Evolutionary conservation across 2,329 filamentous ascomycete species (phyloP).

Genomic region (Talaromyces funiculosus): DNA sequence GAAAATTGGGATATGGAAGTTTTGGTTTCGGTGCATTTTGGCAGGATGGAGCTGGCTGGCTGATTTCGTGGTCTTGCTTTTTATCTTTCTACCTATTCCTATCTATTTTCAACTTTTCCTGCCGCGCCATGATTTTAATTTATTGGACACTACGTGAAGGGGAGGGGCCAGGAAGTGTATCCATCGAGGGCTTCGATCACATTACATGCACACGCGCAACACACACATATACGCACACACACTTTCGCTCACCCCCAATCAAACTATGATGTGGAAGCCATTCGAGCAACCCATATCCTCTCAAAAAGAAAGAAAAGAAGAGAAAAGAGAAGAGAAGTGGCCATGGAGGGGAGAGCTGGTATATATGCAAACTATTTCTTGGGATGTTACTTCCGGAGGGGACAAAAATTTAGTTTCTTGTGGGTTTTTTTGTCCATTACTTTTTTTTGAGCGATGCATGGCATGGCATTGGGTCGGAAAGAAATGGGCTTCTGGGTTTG

Average conservation of each 20-base stretch:
- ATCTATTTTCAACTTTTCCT: slow-evolving; percentile 1
- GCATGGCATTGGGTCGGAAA: slow-evolving; percentile 14
- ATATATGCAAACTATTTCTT: slow-evolving; percentile 12
- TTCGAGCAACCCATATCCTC: slow-evolving; percentile 8
- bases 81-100: slow-evolving; percentile 3
- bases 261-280: background rate
- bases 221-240: slow-evolving; percentile 5
- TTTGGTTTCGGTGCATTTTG: slow-evolving; percentile 39
- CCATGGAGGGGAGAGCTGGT: slow-evolving; percentile 1
- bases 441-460: slow-evolving; percentile 16
- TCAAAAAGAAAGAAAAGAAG: background rate
- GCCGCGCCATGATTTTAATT: background rate
- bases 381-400: background rate
- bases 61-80: slow-evolving; percentile 26
- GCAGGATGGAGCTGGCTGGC: slow-evolving; percentile 40
- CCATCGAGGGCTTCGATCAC: slow-evolving; percentile 5
- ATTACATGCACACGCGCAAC: too few species aligned
- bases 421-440: slow-evolving; percentile 1
- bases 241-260: background rate
- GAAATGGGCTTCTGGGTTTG: slow-evolving; percentile 13
- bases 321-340: background rate
- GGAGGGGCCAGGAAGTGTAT: slow-evolving; percentile 1
- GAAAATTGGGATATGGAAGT: slow-evolving; percentile 39
- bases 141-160: slow-evolving; percentile 1
- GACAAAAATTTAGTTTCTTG: slow-evolving; percentile 5